Conservation (phyloP, 73 alveolate genomes). For the Effrenium voratum region DNA sequence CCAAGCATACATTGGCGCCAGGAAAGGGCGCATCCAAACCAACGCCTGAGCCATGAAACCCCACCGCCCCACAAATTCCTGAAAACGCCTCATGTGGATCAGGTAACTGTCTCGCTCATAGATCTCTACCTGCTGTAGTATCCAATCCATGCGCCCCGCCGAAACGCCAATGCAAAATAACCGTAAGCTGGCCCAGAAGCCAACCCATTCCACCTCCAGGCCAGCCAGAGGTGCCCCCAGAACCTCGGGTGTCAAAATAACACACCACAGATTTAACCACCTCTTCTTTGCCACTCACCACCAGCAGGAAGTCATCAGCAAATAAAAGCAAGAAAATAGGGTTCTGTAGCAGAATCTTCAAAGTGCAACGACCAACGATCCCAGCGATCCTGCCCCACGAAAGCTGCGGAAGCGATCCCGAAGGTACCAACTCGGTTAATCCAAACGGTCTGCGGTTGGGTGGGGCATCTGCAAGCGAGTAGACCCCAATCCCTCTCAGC, state of each 20-base stretch:
- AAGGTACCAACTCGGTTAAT: background rate
- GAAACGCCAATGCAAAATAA: background rate
- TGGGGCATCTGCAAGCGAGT: background rate
- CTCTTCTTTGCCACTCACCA: background rate
- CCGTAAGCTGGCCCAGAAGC: background rate
- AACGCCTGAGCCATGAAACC: background rate
- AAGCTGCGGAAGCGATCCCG: constrained; percentile 1
- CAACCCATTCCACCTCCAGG: background rate
- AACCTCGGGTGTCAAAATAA: background rate
- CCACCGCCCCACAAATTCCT: background rate
- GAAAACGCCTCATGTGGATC: background rate
- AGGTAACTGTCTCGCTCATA: background rate
- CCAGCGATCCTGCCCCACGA: background rate
- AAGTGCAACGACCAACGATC: background rate
- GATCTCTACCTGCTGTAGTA: background rate
- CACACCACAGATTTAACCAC: background rate
- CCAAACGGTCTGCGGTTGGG: background rate
- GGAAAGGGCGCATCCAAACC: background rate
- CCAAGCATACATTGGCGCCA: constrained; percentile 11
- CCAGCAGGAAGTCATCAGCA: background rate
- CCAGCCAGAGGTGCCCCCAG: background rate
- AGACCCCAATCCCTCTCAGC: background rate
- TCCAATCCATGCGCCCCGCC: background rate
- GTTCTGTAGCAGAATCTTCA: background rate
- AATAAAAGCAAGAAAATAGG: background rate